These are phyloP conservation scores for Geosmithia morbida DNA, from an alignment of 2,329 filamentous ascomycete genomes.

Conservation along the genomic window DNA sequence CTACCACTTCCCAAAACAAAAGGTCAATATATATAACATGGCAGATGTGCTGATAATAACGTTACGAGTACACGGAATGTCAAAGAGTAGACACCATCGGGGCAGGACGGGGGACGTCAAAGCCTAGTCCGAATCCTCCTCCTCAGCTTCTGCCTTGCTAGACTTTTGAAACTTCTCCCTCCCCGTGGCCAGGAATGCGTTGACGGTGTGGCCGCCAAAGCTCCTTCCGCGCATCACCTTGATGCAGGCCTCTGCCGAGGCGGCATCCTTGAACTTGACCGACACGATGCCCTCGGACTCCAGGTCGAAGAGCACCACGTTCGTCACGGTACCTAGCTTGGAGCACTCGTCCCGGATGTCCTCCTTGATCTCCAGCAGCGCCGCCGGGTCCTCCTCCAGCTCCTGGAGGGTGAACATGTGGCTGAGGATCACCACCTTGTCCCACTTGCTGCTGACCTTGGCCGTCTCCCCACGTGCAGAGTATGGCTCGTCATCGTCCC, in stretches of 20 bases:
- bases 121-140: conserved; percentile 18
- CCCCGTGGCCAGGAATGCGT: conserved; percentile 57
- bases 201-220: conserved; percentile 59
- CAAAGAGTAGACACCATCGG: no score
- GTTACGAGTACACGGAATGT: no score
- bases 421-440: conserved; percentile 75
- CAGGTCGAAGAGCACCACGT: conserved; percentile 78
- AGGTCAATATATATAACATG: no score
- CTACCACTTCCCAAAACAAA: no score
- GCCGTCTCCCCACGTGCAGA: conserved; percentile 24
- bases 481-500: conserved; percentile 66
- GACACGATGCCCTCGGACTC: conserved; percentile 76
- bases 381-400: conserved; percentile 70
- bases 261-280: conserved; percentile 62
- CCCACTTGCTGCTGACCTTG: conserved; percentile 31
- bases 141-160: conserved; percentile 34
- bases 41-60: no score
- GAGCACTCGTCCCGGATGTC: conserved; percentile 84
- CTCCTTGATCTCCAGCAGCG: conserved; percentile 82
- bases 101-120: no score
- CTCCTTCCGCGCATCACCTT: conserved; percentile 64
- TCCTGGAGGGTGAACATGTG: conserved; percentile 87
- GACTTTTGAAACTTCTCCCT: conserved; percentile 61
- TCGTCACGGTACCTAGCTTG: conserved; percentile 78
- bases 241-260: conserved; percentile 60